These are phyloP conservation scores for Ophiostoma sp. DNA, from an alignment of 2,329 filamentous ascomycete genomes.

Conservation along the genomic window DNA sequence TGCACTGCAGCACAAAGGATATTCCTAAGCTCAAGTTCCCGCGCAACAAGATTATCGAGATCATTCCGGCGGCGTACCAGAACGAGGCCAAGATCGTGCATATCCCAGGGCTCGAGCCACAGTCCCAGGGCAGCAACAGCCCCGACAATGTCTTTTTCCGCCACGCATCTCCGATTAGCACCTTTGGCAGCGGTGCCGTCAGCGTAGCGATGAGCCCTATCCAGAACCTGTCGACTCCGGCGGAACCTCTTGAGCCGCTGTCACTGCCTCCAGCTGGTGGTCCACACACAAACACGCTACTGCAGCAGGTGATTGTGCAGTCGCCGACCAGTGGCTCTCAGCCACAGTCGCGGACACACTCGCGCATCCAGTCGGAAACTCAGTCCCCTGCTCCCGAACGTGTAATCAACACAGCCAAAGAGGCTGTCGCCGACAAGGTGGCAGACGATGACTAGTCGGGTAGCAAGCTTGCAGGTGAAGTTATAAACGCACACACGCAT, in stretches of 20 bases:
- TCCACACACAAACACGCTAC: not conserved
- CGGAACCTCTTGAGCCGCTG: slow-evolving; percentile 37
- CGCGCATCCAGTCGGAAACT: not conserved
- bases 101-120: slow-evolving; percentile 59
- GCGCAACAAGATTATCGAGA: slow-evolving; percentile 96
- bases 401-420: slow-evolving; percentile 46
- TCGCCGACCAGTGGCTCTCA: slow-evolving; percentile 16
- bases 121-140: slow-evolving; percentile 22
- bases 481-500: no score
- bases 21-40: slow-evolving; percentile 92
- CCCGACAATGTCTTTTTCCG: slow-evolving; percentile 38
- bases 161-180: slow-evolving; percentile 70
- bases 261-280: slow-evolving; percentile 23
- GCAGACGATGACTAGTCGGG: slow-evolving; percentile 44
- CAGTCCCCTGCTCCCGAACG: slow-evolving; percentile 38
- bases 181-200: slow-evolving; percentile 66
- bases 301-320: not conserved
- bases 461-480: no score
- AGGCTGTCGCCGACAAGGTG: slow-evolving; percentile 48
- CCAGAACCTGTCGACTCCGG: slow-evolving; percentile 43
- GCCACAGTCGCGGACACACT: slow-evolving; percentile 5
- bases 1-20: slow-evolving; percentile 94
- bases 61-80: slow-evolving; percentile 95
- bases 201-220: slow-evolving; percentile 43
- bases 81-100: slow-evolving; percentile 89